Base-by-base conservation (phyloP, 106 monocot species). In the Dactylorhiza incarnata region DNA sequence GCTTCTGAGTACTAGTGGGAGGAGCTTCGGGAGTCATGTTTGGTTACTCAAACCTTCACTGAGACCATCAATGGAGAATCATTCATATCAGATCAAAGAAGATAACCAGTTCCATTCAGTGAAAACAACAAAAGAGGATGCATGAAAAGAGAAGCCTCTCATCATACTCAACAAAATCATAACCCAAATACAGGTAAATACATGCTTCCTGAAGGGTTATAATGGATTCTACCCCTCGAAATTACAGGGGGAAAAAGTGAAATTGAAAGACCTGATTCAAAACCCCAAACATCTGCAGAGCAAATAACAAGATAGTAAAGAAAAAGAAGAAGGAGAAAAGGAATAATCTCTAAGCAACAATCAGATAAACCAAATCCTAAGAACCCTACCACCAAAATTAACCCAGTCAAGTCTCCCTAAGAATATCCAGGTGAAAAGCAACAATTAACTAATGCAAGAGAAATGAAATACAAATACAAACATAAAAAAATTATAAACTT, bases 11-110 rank as follows among this genome's bases (percentile, higher is more conserved):
- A 66, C 78, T 78, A 63, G 72, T 73, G 17, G 25, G 48, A 43
- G 74, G 74, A 10, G 52, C 66, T 70, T 80, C 62, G 51, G 83
- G 52, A 19, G 78, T 80, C 86, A 85, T 86, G 19, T 84, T 79
- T 24, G 45, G 69, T 76, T 85, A 84, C 53, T 84, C 79, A 15
- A 82, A 86, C 80, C 93, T 90, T 76, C 73, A 71, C 20, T 15
- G 55, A 55, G 46, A 67, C 67, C 16, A 73, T 68, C 76, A 12
- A 73, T 71, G 24, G 44, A 29, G 10, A 74, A 73, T 68, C 13
- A 52, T 76, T 63, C 66, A 81, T 71, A 80, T 46, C 76, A 77
- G 73, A 79, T 63, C 48, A 15, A 68, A 75, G 29, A 25, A 66
- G 5, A 66, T 26, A 66, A 29, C 13, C 13, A 26, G 13, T 66